These are phyloP conservation scores for Clarireedia monteithiana DNA, from an alignment of 2,329 filamentous ascomycete genomes.

Conservation along the genomic window DNA sequence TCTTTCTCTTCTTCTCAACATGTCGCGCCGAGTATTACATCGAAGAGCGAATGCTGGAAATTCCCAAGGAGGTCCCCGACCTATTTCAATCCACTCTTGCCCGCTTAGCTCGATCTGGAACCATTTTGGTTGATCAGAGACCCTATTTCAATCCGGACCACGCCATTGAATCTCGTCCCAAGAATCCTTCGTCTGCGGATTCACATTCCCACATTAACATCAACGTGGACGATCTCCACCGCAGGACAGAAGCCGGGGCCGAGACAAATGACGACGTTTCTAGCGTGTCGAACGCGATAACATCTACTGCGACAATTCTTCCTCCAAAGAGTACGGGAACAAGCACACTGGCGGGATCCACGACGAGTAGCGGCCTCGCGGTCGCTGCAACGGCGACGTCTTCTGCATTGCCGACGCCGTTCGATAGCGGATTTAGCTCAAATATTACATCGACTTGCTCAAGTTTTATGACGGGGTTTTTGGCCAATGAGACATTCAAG, in stretches of 20 bases:
- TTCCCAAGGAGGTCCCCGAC: constrained; percentile 10
- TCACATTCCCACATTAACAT: not conserved
- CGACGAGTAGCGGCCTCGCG: constrained; percentile 14
- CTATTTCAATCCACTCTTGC: constrained; percentile 20
- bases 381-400: constrained; percentile 17
- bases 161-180: not conserved
- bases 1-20: constrained; percentile 19
- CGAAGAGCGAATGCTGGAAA: constrained; percentile 24
- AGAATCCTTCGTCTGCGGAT: not conserved
- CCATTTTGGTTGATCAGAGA: constrained; percentile 26
- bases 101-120: constrained; percentile 24
- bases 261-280: not conserved
- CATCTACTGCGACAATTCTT: constrained; percentile 2
- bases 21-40: constrained; percentile 17
- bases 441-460: constrained; percentile 45
- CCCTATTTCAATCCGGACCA: constrained; percentile 14
- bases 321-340: not conserved
- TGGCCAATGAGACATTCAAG: constrained; percentile 25
- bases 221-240: not conserved
- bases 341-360: constrained; percentile 9
- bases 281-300: constrained; percentile 1
- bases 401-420: constrained; percentile 51
- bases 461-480: constrained; percentile 25
- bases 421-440: constrained; percentile 55
- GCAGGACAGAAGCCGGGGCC: not conserved